These are phyloP conservation scores for Clathrus columnatus DNA, from an alignment of 768 basidiomycete genomes.

Conservation along the genomic window DNA sequence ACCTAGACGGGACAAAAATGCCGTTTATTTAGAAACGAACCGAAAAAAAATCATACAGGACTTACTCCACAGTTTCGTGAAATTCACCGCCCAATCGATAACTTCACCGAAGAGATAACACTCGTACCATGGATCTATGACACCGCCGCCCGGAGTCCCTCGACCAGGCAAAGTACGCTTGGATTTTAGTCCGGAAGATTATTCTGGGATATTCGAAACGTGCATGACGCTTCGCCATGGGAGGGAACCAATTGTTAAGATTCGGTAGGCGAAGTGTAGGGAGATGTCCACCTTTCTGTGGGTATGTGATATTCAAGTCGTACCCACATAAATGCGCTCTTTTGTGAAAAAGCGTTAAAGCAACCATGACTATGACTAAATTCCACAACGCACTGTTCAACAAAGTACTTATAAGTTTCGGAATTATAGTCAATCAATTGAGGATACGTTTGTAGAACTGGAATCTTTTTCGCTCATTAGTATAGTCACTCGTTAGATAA, in stretches of 20 bases:
- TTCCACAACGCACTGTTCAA: conserved; percentile 44
- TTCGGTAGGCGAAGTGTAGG: conserved; percentile 24
- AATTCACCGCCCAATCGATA: conserved; percentile 66
- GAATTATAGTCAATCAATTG: conserved; percentile 68
- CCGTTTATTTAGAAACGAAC: too few relatives aligned
- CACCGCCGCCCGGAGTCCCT: conserved; percentile 22
- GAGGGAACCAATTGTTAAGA: background rate
- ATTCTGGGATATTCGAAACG: background rate
- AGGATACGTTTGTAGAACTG: conserved; percentile 60
- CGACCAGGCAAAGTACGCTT: background rate
- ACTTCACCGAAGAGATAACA: conserved; percentile 58
- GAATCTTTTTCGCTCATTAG: conserved; percentile 29
- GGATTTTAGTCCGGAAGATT: background rate
- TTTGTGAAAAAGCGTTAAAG: background rate
- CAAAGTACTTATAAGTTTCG: conserved; percentile 51
- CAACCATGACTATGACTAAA: background rate
- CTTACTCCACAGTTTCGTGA: conserved; percentile 51
- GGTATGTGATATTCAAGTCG: conserved; percentile 61
- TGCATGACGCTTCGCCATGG: background rate
- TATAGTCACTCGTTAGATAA: background rate
- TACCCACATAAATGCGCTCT: conserved; percentile 57
- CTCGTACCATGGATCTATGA: conserved; percentile 35
- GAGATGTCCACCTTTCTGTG: conserved; percentile 44
- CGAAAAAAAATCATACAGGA: conserved; percentile 4
- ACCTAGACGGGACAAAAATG: too few relatives aligned